Percentiles rank a stretch among this genome's conserved stretches.
Evolutionary conservation across 306 rosid species (phyloP).

Genomic region (Casuarina equisetifolia): DNA sequence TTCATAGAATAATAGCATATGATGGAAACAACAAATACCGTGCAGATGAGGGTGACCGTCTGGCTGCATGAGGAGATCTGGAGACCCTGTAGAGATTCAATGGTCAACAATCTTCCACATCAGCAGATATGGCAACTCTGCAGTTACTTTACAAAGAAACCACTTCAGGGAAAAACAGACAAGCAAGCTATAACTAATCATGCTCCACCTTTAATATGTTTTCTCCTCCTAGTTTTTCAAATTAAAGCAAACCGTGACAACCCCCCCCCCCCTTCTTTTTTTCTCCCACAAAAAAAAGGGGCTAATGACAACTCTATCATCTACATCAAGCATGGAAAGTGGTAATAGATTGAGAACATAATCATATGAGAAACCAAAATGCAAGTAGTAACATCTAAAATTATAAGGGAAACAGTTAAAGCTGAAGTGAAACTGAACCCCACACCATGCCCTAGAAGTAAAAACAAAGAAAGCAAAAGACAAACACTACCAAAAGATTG

Average conservation of each 20-base stretch:
- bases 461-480: not conserved
- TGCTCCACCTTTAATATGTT: not conserved
- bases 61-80: slow-evolving; percentile 54
- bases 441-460: not conserved
- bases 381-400: not conserved
- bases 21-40: slow-evolving; percentile 35
- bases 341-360: not conserved
- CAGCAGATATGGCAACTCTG: slow-evolving; percentile 17
- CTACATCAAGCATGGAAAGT: not conserved
- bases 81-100: slow-evolving; percentile 38
- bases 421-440: not conserved
- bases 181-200: slow-evolving; percentile 12
- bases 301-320: not conserved
- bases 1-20: slow-evolving; percentile 3
- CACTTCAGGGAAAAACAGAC: not conserved
- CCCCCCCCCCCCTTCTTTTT: too few relatives aligned
- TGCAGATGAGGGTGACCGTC: slow-evolving; percentile 41
- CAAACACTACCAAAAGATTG: not conserved
- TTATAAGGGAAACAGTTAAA: not conserved
- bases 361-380: not conserved
- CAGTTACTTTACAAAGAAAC: slow-evolving; percentile 2
- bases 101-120: slow-evolving; percentile 21
- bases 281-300: too few relatives aligned
- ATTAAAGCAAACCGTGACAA: not conserved
- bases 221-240: not conserved